A percentile compares a stretch with the other conserved stretches of the same genome.
Conservation (phyloP, 805 yeast species). For the Wickerhamiella australiensis region DNA sequence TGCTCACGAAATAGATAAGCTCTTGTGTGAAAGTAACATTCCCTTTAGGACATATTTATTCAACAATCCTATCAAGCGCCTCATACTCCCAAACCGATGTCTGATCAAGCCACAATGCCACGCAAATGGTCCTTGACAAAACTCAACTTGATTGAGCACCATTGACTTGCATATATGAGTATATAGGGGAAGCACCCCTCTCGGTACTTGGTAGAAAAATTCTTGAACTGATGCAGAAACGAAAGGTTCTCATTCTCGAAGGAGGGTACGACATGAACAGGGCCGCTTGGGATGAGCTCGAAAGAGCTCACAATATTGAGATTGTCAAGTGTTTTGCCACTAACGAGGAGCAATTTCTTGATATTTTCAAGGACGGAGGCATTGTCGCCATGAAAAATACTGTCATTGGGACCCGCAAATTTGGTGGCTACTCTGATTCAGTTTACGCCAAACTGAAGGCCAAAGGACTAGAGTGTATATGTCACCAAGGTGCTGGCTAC, state of each 20-base stretch:
- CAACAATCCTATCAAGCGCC: too few species aligned
- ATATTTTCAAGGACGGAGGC: slow-evolving; percentile 27
- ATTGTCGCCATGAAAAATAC: slow-evolving; percentile 35
- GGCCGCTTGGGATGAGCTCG: slow-evolving; percentile 3
- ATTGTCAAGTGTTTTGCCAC: slow-evolving; percentile 34
- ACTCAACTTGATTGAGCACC: background rate
- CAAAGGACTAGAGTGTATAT: slow-evolving; percentile 32
- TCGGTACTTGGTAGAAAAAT: too few species aligned
- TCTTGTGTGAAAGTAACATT: too few species aligned
- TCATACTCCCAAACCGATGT: background rate
- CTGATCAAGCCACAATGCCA: background rate
- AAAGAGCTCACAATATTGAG: slow-evolving; percentile 29
- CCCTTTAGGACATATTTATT: too few species aligned
- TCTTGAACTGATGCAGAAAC: background rate
- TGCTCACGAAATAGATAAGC: too few species aligned
- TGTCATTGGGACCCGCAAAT: slow-evolving; percentile 29
- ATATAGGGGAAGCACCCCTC: background rate
- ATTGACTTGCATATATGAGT: background rate
- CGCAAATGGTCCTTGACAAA: background rate
- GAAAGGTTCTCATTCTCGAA: background rate
- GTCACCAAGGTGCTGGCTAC: slow-evolving; percentile 48
- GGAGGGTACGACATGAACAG: slow-evolving; percentile 1
- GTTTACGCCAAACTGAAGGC: slow-evolving; percentile 30
- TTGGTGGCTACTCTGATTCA: slow-evolving; percentile 38
- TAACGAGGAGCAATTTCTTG: slow-evolving; percentile 33